Percentiles rank a stretch among this genome's conserved stretches.
Conservation (phyloP, 2,329 filamentous ascomycete genomes). For the Aureobasidium sp. region DNA sequence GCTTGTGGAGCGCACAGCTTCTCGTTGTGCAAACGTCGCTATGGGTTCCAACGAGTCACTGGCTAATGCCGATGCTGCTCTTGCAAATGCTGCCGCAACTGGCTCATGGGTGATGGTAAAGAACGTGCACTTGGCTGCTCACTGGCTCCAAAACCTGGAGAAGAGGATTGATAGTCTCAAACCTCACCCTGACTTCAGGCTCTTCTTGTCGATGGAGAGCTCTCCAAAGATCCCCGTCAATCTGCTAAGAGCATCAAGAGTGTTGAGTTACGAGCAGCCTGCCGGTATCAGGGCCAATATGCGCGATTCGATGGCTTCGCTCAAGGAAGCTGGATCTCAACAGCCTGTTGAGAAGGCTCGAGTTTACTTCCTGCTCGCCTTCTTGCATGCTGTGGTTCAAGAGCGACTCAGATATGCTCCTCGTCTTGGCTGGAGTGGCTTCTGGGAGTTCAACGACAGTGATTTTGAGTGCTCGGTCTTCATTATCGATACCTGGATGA, state of each 20-base stretch:
- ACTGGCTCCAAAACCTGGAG: conserved; percentile 94
- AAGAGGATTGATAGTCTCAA: conserved; percentile 95
- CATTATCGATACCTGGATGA: conserved; percentile 93
- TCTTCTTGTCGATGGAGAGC: conserved; percentile 97
- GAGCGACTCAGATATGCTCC: conserved; percentile 91
- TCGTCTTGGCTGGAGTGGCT: conserved; percentile 90
- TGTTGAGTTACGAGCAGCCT: conserved; percentile 96
- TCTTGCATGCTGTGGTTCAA: conserved; percentile 92
- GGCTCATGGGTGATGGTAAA: conserved; percentile 97
- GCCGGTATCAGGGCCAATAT: conserved; percentile 95
- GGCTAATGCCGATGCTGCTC: conserved; percentile 87
- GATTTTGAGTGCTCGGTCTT: conserved; percentile 95
- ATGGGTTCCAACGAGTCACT: conserved; percentile 97
- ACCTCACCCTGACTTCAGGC: conserved; percentile 81
- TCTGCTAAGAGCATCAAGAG: conserved; percentile 80
- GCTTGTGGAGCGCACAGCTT: conserved; percentile 73
- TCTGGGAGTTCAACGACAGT: conserved; percentile 99
- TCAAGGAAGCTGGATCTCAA: conserved; percentile 36
- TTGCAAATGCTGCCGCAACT: conserved; percentile 80
- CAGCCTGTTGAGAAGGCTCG: conserved; percentile 84
- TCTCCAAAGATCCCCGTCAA: conserved; percentile 97
- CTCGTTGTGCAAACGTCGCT: conserved; percentile 89
- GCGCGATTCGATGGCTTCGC: conserved; percentile 87
- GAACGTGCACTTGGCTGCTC: conserved; percentile 93
- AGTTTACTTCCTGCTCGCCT: conserved; percentile 82